A percentile compares a stretch with the other conserved stretches of the same genome.
Conservation (phyloP, 768 basidiomycete genomes). For the Tephrocybe sp. region DNA sequence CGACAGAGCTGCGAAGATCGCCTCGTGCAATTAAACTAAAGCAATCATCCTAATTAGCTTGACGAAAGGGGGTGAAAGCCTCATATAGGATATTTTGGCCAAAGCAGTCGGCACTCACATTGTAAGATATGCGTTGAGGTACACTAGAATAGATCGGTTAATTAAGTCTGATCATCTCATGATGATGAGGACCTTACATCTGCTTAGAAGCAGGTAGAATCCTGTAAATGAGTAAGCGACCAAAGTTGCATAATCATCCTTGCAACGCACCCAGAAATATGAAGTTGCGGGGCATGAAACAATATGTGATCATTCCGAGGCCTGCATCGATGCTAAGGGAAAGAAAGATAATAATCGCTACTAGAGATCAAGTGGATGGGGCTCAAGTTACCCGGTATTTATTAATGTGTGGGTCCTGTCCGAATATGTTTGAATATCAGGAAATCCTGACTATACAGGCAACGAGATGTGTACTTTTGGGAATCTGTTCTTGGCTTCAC, state of each 20-base stretch:
- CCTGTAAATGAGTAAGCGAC: no score
- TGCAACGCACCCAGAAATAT: constrained; percentile 46
- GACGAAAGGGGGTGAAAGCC: not conserved
- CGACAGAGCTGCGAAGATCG: constrained; percentile 33
- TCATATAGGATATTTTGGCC: no score
- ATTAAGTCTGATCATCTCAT: no score
- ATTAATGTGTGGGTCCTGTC: constrained; percentile 57
- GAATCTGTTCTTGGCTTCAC: constrained; percentile 52
- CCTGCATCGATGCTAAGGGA: constrained; percentile 42
- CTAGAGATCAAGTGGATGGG: no score
- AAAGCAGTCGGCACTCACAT: constrained; percentile 16
- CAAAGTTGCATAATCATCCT: no score
- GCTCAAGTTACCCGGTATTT: constrained; percentile 35
- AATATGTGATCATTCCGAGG: constrained; percentile 45
- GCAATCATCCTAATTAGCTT: not conserved
- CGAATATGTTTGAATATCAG: no score
- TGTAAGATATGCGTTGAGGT: constrained; percentile 58
- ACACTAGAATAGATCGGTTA: no score
- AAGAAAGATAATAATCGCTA: no score
- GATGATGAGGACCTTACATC: constrained; percentile 36
- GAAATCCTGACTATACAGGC: no score
- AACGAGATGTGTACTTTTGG: constrained; percentile 34
- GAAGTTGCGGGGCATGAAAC: constrained; percentile 54
- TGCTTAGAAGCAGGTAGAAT: constrained; percentile 53
- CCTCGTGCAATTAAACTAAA: constrained; percentile 46